Conservation (phyloP, 2,329 filamentous ascomycete species). For the Aspergillus pseudoterreus region DNA sequence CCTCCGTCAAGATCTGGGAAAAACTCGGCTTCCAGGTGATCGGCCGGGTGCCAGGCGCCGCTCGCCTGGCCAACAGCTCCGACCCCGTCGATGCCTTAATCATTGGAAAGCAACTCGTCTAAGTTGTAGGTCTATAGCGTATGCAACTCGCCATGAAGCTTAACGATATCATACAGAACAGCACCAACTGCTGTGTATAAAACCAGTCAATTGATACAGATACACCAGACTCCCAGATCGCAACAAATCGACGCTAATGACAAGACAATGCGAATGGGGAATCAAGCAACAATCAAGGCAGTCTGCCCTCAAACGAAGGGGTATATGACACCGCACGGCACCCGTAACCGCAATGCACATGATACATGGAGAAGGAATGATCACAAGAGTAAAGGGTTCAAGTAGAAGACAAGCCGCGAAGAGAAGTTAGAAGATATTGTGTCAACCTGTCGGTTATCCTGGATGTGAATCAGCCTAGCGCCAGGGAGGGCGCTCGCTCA, state of each 20-base stretch:
- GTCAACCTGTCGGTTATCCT: too few species aligned
- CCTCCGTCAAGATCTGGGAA: conserved; percentile 38
- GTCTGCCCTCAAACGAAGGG: conserved; percentile 15
- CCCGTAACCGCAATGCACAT: conserved; percentile 12
- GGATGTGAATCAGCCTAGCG: conserved; percentile 16
- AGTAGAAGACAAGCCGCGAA: conserved; percentile 7
- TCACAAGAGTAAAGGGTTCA: conserved; percentile 4
- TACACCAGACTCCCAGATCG: background rate
- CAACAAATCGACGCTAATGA: background rate
- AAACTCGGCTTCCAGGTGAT: conserved; percentile 35
- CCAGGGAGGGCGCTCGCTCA: conserved; percentile 36
- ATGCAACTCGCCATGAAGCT: background rate
- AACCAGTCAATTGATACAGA: background rate
- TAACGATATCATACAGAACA: conserved; percentile 1
- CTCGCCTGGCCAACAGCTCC: conserved; percentile 33
- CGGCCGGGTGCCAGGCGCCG: conserved; percentile 35
- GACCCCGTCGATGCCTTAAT: conserved; percentile 39
- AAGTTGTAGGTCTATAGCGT: background rate
- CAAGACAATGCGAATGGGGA: conserved; percentile 17
- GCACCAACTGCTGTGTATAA: background rate
- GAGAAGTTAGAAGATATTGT: conserved; percentile 14
- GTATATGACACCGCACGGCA: conserved; percentile 13
- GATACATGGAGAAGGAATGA: conserved; percentile 1
- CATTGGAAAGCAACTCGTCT: conserved; percentile 30
- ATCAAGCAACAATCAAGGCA: conserved; percentile 18